These are phyloP conservation scores for Gloeostereum incarnatum DNA, from an alignment of 768 basidiomycete genomes.

Conservation along the genomic window DNA sequence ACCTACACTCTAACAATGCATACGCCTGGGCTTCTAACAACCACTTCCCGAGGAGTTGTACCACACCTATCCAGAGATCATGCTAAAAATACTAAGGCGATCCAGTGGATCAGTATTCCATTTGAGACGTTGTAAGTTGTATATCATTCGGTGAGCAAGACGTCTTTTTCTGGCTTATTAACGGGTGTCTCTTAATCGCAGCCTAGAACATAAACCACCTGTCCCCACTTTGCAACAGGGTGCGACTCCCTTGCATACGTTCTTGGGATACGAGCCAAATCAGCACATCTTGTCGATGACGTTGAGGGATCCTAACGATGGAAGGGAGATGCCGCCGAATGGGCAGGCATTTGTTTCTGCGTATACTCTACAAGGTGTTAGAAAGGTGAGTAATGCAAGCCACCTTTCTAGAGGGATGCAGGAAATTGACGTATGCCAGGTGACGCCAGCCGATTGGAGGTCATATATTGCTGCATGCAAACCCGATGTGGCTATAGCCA, in stretches of 20 bases:
- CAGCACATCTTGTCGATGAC: constrained; percentile 50
- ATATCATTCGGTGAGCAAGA: neutral
- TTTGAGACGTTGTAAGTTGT: constrained; percentile 75
- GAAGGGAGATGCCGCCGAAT: constrained; percentile 65
- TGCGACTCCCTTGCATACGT: constrained; percentile 47
- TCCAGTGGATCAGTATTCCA: constrained; percentile 60
- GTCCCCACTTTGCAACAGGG: constrained; percentile 51
- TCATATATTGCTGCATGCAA: constrained; percentile 38
- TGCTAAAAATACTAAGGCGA: constrained; percentile 29
- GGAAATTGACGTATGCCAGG: constrained; percentile 22
- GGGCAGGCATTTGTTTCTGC: constrained; percentile 48
- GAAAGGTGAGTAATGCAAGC: constrained; percentile 44
- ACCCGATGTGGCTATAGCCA: constrained; percentile 65
- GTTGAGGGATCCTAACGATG: constrained; percentile 57
- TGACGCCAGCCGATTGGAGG: constrained; percentile 47
- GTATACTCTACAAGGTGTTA: constrained; percentile 57
- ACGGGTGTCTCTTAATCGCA: constrained; percentile 9
- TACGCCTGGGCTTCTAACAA: constrained; percentile 54
- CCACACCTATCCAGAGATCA: constrained; percentile 70
- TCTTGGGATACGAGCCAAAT: constrained; percentile 43
- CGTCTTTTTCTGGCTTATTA: neutral
- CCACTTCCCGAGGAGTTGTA: constrained; percentile 65
- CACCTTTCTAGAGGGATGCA: constrained; percentile 3
- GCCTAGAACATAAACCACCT: constrained; percentile 62
- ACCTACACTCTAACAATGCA: constrained; percentile 37